Evolutionary conservation across 768 basidiomycete genomes (phyloP), one percentile per base, ranked within the genome.

Genomic region (Psilocybe subaeruginosa): DNA sequence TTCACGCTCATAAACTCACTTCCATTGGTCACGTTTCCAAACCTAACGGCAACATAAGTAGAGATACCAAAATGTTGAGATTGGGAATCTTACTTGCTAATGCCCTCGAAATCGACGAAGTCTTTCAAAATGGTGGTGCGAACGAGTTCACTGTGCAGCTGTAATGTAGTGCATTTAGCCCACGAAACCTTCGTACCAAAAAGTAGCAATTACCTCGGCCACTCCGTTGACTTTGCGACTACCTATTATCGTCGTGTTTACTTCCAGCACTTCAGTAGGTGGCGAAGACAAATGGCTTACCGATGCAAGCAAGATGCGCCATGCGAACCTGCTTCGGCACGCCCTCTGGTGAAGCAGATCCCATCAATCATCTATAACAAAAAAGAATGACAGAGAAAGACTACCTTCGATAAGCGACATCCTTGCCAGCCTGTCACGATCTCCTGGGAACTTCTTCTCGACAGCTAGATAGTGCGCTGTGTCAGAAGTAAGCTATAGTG

Each of bases 171-270:
- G 48, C 17, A 27, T 52, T 16, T 23, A 23, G 2, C 23, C 23
- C 23, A 23, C 23, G 23, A 23, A 23, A 2, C 2, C 23, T 23
- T 23, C 23, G 2, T 2, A 23, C 23, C 23, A 23, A 23, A 23
- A 23, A 14, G 19, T 31, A 17, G 41, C 50, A 53, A 70, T 8
- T 64, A 89, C 87, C 79, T 95, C 97, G 8, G 97, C 97, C 12
- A 99, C 97, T 69, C 97, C 97, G 68, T 99, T 99, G 69, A 95
- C 91, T 72, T 89, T 92, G 67, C 89, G 85, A 69, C 89, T 91
- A 30, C 87, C 87, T 87, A 60, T 53, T 64, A 4, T 49, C 33
- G 11, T 19, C 8, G n/a, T 52, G 1, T 23, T 23, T 30, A 55
- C 19, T 61, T 54, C 47, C 11, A 49, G 5, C 3, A 47, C 29